A percentile compares a stretch with the other conserved stretches of the same genome.
phyloP scores from a whole-genome alignment of 495 filamentous ascomycete genomes.

The Penicillium soppii region DNA sequence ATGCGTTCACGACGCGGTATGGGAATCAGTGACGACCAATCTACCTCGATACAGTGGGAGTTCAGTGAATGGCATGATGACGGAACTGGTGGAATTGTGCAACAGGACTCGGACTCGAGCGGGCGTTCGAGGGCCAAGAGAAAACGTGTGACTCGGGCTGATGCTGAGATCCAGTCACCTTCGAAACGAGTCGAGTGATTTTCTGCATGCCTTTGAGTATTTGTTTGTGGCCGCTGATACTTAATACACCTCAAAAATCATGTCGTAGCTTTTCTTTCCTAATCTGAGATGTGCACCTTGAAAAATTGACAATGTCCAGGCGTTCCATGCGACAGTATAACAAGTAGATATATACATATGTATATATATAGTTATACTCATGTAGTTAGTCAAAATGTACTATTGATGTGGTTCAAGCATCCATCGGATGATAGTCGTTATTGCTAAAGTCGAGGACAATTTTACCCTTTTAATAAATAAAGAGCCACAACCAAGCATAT shows the following conservation, averaged over 20 bases:
- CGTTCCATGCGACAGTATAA: too few species aligned
- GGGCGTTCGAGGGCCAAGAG: constrained; percentile 31
- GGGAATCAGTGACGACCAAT: constrained; percentile 53
- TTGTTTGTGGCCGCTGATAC: background rate
- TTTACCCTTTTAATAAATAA: too few species aligned
- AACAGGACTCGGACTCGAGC: constrained; percentile 18
- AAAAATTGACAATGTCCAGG: too few species aligned
- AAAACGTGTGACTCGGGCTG: constrained; percentile 27
- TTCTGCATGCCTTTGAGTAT: background rate
- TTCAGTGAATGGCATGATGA: constrained; percentile 72
- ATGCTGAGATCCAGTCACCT: constrained; percentile 7
- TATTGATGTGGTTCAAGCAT: too few species aligned
- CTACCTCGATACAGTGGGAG: constrained; percentile 75
- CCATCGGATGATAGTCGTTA: too few species aligned
- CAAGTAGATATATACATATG: too few species aligned
- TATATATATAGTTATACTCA: too few species aligned
- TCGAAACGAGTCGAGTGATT: constrained; percentile 12
- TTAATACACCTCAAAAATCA: background rate
- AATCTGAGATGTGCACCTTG: too few species aligned
- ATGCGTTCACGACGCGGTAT: constrained; percentile 58
- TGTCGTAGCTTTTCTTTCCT: too few species aligned
- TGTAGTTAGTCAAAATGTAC: too few species aligned
- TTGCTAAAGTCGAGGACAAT: too few species aligned
- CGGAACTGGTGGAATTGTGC: constrained; percentile 35
- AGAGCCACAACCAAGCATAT: too few species aligned